phyloP scores from a whole-genome alignment of 768 basidiomycete genomes.

The Inosperma sp. region DNA sequence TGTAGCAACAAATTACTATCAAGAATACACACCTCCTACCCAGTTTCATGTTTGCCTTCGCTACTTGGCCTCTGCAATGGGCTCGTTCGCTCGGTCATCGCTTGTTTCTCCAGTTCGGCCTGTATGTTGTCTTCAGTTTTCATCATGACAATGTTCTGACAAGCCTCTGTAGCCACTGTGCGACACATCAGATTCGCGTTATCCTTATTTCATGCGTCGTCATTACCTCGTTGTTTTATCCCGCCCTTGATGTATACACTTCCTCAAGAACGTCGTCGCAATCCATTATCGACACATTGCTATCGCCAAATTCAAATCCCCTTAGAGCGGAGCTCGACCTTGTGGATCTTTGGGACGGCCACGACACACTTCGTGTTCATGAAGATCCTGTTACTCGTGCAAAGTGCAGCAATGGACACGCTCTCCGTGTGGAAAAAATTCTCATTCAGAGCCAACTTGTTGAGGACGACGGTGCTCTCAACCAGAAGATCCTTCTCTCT shows the following conservation, averaged over 20 bases:
- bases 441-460: conserved; percentile 55
- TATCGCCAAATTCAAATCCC: conserved; percentile 47
- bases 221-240: conserved; percentile 85
- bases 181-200: conserved; percentile 84
- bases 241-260: conserved; percentile 81
- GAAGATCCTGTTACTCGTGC: conserved; percentile 70
- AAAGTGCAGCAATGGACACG: conserved; percentile 62
- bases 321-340: conserved; percentile 59
- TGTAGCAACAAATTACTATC: not conserved
- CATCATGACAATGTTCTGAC: conserved; percentile 13
- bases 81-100: conserved; percentile 40
- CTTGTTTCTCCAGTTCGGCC: conserved; percentile 71
- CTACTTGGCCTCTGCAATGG: conserved; percentile 32
- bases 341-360: conserved; percentile 65
- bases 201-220: conserved; percentile 85
- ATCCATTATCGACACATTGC: conserved; percentile 61
- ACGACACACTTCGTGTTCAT: conserved; percentile 56
- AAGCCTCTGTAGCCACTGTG: conserved; percentile 60
- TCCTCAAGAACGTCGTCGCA: conserved; percentile 64
- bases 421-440: conserved; percentile 73
- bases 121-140: conserved; percentile 50
- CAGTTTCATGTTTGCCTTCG: conserved; percentile 15
- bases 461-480: conserved; percentile 51
- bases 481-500: conserved; percentile 55
- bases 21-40: not conserved